These are phyloP conservation scores for Exophiala spinifera DNA, from an alignment of 2,329 filamentous ascomycete genomes.

Conservation along the genomic window DNA sequence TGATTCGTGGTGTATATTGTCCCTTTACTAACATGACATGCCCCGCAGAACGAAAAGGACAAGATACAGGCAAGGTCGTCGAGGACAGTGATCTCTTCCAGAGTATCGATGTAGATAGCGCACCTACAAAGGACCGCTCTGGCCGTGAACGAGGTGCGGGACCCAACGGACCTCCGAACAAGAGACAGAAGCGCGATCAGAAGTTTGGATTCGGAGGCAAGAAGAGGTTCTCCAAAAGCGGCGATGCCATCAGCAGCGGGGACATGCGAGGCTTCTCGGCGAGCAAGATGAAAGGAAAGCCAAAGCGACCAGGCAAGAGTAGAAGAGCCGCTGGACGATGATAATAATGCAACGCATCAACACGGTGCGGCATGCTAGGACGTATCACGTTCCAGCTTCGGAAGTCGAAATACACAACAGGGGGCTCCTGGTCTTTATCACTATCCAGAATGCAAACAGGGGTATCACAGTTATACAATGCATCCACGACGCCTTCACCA, in stretches of 20 bases:
- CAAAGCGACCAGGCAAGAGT: conserved; percentile 52
- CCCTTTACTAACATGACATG: not conserved
- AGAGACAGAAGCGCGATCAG: conserved; percentile 89
- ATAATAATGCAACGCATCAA: not conserved
- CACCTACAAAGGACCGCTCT: conserved; percentile 37
- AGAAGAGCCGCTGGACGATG: conserved; percentile 38
- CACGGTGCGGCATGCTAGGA: not conserved
- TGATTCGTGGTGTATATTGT: not conserved
- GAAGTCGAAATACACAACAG: not conserved
- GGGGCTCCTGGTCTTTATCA: not conserved
- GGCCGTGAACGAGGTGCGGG: conserved; percentile 39
- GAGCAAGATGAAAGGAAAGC: conserved; percentile 68
- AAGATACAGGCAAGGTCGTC: conserved; percentile 63
- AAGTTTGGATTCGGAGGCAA: conserved; percentile 97
- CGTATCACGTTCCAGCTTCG: not conserved
- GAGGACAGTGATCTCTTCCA: conserved; percentile 67
- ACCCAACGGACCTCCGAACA: conserved; percentile 40
- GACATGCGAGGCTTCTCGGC: conserved; percentile 78
- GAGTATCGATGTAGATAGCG: conserved; percentile 45
- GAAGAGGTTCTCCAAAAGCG: conserved; percentile 87
- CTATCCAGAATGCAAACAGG: conserved; percentile 11
- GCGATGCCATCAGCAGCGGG: conserved; percentile 76
- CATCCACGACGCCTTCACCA: conserved; percentile 8
- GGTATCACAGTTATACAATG: conserved; percentile 24
- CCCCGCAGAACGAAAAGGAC: conserved; percentile 75